Evolutionary conservation across 2,329 filamentous ascomycete species (phyloP).

Genomic region (Fusarium brachygibbosum): DNA sequence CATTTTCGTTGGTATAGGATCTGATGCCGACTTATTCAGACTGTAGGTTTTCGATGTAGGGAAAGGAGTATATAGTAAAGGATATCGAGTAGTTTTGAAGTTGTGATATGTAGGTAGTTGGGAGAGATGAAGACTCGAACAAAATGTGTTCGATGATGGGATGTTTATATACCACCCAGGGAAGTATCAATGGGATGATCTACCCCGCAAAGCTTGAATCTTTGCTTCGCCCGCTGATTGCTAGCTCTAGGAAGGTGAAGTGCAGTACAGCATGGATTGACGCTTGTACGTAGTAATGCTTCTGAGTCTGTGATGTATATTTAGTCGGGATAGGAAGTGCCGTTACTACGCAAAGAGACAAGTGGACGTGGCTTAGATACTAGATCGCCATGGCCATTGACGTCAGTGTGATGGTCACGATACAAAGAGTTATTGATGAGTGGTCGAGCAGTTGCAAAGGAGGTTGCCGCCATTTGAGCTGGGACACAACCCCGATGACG

Average conservation of each 20-base stretch:
- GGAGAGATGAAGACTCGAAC: background rate
- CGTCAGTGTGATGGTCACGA: constrained; percentile 51
- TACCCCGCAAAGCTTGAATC: constrained; percentile 50
- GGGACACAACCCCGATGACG: constrained; percentile 28
- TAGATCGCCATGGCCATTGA: constrained; percentile 46
- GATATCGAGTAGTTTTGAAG: background rate
- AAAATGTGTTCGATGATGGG: background rate
- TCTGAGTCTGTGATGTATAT: constrained; percentile 8
- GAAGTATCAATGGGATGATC: constrained; percentile 26
- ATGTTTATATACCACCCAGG: constrained; percentile 38
- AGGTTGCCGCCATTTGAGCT: constrained; percentile 28
- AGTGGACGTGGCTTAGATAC: constrained; percentile 33
- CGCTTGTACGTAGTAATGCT: constrained; percentile 5
- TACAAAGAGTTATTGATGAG: constrained; percentile 24
- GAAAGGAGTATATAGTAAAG: background rate
- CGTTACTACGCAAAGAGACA: constrained; percentile 19
- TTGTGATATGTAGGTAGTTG: constrained; percentile 1
- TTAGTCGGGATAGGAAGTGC: background rate
- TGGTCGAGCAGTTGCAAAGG: constrained; percentile 17
- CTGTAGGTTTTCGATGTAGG: background rate
- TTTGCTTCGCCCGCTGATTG: background rate
- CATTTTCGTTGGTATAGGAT: constrained; percentile 32
- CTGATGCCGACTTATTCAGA: background rate
- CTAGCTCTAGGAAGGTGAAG: constrained; percentile 10
- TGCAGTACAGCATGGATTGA: background rate